A percentile compares a stretch with the other conserved stretches of the same genome.
Conservation (phyloP, 306 rosid genomes). For the Sphenostylis stenocarpa region DNA sequence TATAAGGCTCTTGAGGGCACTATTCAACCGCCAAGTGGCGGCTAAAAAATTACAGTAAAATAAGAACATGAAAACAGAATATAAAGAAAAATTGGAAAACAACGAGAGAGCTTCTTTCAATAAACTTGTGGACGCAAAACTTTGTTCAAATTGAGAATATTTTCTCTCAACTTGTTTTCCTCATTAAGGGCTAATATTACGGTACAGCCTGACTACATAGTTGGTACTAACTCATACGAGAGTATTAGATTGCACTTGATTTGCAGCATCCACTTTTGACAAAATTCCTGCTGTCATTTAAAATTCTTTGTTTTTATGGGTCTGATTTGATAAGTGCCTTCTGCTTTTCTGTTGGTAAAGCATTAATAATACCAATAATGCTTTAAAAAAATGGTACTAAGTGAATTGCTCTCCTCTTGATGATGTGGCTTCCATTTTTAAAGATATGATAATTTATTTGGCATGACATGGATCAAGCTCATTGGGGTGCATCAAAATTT, state of each 20-base stretch:
- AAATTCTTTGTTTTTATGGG: slow-evolving; percentile 25
- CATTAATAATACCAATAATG: slow-evolving; percentile 33
- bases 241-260: slow-evolving; percentile 31
- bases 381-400: slow-evolving; percentile 15
- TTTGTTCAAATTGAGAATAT: not conserved
- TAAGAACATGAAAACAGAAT: not conserved
- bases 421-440: slow-evolving; percentile 54
- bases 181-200: not conserved
- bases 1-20: slow-evolving; percentile 15
- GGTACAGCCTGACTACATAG: not conserved
- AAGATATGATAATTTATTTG: slow-evolving; percentile 15
- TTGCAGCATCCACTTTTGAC: slow-evolving; percentile 34
- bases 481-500: not conserved
- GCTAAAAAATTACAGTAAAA: slow-evolving; percentile 9
- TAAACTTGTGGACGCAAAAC: slow-evolving; percentile 25
- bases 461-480: not conserved
- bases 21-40: slow-evolving; percentile 8
- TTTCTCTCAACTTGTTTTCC: slow-evolving; percentile 29
- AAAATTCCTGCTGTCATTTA: slow-evolving; percentile 25
- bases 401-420: slow-evolving; percentile 31
- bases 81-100: not conserved
- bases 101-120: not conserved
- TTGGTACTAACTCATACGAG: slow-evolving; percentile 10
- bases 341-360: slow-evolving; percentile 32
- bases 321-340: slow-evolving; percentile 24